Conservation (phyloP, 176 grass and related monocot species). For the Microstegium vimineum region DNA sequence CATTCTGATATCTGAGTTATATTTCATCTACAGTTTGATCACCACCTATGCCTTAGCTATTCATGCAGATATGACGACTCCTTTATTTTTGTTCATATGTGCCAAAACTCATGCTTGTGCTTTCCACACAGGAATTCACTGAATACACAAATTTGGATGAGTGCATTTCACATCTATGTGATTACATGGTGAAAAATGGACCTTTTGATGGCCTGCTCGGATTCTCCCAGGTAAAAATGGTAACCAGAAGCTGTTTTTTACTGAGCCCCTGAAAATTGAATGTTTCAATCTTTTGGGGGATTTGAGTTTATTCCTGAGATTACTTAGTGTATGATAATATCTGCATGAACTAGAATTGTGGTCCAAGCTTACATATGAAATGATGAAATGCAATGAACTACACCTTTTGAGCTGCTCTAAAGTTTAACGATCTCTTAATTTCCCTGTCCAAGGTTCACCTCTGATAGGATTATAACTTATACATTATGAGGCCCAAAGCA, state of each 20-base stretch:
- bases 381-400: not conserved
- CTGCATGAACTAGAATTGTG: not conserved
- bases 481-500: too few species aligned
- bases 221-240: slow-evolving; percentile 75
- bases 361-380: not conserved
- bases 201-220: slow-evolving; percentile 83
- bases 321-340: not conserved
- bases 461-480: slow-evolving; percentile 21
- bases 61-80: not conserved
- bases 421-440: not conserved
- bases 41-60: not conserved
- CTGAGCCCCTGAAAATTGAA: not conserved
- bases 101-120: not conserved
- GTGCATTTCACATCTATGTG: slow-evolving; percentile 60
- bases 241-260: not conserved
- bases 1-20: not conserved
- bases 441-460: slow-evolving; percentile 34
- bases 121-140: slow-evolving; percentile 61
- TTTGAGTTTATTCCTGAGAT: not conserved
- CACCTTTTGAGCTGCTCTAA: not conserved
- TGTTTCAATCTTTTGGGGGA: not conserved
- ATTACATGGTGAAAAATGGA: slow-evolving; percentile 78
- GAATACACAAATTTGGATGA: slow-evolving; percentile 84
- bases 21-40: not conserved
- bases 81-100: not conserved